Evolutionary conservation across 768 basidiomycete species (phyloP), one percentile per base, ranked within the genome.

Genomic region (Russula ochroleuca): DNA sequence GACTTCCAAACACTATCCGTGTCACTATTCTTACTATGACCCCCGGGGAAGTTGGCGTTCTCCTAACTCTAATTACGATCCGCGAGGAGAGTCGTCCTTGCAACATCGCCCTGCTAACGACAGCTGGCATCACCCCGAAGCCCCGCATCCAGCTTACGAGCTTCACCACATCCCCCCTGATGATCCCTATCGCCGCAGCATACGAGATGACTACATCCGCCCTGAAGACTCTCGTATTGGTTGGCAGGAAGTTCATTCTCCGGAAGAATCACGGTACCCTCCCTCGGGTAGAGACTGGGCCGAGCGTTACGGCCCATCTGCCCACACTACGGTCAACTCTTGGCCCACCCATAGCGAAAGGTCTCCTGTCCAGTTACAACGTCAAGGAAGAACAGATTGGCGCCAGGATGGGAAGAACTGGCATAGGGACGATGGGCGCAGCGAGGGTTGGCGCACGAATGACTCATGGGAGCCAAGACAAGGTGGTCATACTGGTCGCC

Each of bases 51-150:
- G 75, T 73, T 79, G 78, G 73, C 69, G 48, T 4, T 64, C 68
- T 38, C 58, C 80, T 67, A 78, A 79, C 64, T 67, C 72, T 33
- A 70, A 77, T 21, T 83, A 80, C 69, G 79, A 78, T 65, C 73
- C 75, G 66, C 81, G 72, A 70, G 79, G 83, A 69, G 85, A 85
- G 57, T 74, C 78, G 13, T 76, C 81, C 58, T 76, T 81, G 19
- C 82, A 84, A 68, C 80, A 82, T 70, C 78, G 75, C 69, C 81
- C 77, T 70, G 83, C 77, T 69, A 80, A 80, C 45, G 76, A 80
- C 63, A 80, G 79, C 67, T 85, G 85, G 83, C 79, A 63, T 43
- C 55, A 79, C 62, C 75, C 77, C 62, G 72, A 74, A 61, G 80
- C 82, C 63, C 69, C 69, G 10, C 70, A 72, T 61, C 62, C 74